phyloP scores from a whole-genome alignment of 345 rosid genomes.

The Lenwebbia sp. region DNA sequence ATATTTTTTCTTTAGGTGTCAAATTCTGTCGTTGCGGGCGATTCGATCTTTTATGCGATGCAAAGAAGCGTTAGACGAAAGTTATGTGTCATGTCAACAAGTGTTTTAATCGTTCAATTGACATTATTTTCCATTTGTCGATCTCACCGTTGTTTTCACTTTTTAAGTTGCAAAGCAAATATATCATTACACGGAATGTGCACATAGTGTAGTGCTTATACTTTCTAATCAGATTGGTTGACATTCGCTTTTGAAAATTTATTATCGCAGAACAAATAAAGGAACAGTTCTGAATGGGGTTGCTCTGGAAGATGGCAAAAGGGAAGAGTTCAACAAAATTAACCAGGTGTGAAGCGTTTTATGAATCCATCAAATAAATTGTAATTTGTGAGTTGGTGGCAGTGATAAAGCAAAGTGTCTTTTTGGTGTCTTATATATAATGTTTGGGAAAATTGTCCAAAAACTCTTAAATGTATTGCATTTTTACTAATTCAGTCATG shows the following conservation, averaged over 20 bases:
- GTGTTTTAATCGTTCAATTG: not conserved
- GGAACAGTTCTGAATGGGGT: constrained; percentile 85
- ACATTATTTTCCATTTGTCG: not conserved
- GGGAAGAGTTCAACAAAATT: constrained; percentile 72
- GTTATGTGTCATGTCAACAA: not conserved
- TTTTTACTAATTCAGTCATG: not conserved
- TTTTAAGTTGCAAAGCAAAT: not conserved
- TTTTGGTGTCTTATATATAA: not conserved
- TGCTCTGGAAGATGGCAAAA: constrained; percentile 69
- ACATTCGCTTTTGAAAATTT: not conserved
- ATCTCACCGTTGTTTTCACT: not conserved
- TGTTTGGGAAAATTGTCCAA: not conserved
- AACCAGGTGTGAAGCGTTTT: constrained; percentile 46
- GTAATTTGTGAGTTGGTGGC: not conserved
- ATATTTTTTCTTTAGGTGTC: not conserved
- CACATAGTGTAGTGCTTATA: not conserved
- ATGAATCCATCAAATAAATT: too few species aligned
- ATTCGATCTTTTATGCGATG: not conserved
- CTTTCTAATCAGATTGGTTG: not conserved
- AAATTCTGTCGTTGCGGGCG: not conserved
- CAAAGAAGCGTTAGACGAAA: not conserved
- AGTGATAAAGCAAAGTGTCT: not conserved
- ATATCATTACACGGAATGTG: not conserved
- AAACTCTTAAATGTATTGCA: too few species aligned
- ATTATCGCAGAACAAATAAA: constrained; percentile 46